Conservation (phyloP, 441 rosid genomes). For the Aleurites moluccanus region DNA sequence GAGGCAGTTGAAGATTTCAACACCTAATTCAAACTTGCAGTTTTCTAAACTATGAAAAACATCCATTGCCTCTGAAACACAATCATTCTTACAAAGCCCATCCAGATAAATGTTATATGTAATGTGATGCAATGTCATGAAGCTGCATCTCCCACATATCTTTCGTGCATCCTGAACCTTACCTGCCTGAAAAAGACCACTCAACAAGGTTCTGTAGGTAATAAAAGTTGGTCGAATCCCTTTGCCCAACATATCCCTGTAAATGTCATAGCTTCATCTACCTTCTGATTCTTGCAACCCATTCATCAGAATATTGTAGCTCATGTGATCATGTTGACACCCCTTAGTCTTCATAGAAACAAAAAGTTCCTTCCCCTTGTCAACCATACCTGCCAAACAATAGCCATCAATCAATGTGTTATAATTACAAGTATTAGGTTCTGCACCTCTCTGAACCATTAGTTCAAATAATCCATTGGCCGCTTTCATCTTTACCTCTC, state of each 20-base stretch:
- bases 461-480: constrained; percentile 17
- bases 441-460: constrained; percentile 22
- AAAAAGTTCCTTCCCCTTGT: constrained; percentile 22
- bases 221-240: constrained; percentile 28
- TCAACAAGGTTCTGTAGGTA: constrained; percentile 15
- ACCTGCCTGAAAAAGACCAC: constrained; percentile 9
- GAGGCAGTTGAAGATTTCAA: constrained; percentile 4
- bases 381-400: constrained; percentile 22
- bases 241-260: constrained; percentile 23
- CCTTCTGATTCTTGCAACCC: constrained; percentile 28
- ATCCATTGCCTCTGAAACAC: constrained; percentile 15
- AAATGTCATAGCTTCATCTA: constrained; percentile 27
- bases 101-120: not conserved
- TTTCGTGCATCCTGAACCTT: constrained; percentile 10
- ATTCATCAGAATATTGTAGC: constrained; percentile 33
- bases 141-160: constrained; percentile 14
- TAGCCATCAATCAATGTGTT: constrained; percentile 29
- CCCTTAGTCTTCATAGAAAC: constrained; percentile 22
- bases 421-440: constrained; percentile 22
- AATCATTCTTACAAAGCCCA: constrained; percentile 18
- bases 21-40: not conserved
- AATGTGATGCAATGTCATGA: not conserved
- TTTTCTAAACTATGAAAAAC: constrained; percentile 2
- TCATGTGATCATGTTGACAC: constrained; percentile 25
- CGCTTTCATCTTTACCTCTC: constrained; percentile 22